These are phyloP conservation scores for Lentithecium fluviatile DNA, from an alignment of 495 filamentous ascomycete species.

Conservation along the genomic window DNA sequence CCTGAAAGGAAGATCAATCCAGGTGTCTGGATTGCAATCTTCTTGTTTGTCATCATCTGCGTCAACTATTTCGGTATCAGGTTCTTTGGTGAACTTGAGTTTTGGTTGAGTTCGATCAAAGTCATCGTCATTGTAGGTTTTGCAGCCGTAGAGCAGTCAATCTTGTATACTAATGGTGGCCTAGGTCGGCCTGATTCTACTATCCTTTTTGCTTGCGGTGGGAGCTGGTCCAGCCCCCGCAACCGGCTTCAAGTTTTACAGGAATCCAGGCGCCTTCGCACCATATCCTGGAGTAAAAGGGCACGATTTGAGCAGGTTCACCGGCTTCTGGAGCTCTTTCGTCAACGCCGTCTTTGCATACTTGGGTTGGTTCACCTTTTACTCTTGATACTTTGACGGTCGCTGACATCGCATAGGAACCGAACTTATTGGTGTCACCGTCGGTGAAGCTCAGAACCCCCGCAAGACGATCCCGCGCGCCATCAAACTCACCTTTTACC, in stretches of 20 bases:
- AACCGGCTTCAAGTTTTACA: constrained; percentile 52
- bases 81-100: constrained; percentile 80
- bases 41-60: constrained; percentile 52
- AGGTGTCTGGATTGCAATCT: constrained; percentile 56
- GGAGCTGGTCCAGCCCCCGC: constrained; percentile 73
- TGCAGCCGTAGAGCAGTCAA: not conserved
- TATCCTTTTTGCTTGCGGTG: constrained; percentile 66
- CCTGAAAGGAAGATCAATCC: constrained; percentile 61
- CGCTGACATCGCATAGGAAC: no score
- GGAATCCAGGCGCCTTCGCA: constrained; percentile 38
- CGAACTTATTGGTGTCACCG: constrained; percentile 73
- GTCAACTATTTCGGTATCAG: constrained; percentile 59
- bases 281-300: constrained; percentile 30
- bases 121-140: constrained; percentile 35
- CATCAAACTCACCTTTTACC: constrained; percentile 44
- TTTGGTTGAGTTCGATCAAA: constrained; percentile 63
- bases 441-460: constrained; percentile 49
- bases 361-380: constrained; percentile 20
- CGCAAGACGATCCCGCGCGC: constrained; percentile 43
- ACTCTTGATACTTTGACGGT: constrained; percentile 1
- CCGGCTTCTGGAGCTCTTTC: constrained; percentile 35
- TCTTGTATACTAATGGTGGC: not conserved
- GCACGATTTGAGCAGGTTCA: constrained; percentile 26
- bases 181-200: constrained; percentile 46
- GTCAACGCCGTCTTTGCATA: constrained; percentile 37